Percentiles rank a stretch among this genome's conserved stretches.
These are phyloP conservation scores for Aspergillus udagawae DNA, from an alignment of 2,329 filamentous ascomycete species.

Conservation along the genomic window DNA sequence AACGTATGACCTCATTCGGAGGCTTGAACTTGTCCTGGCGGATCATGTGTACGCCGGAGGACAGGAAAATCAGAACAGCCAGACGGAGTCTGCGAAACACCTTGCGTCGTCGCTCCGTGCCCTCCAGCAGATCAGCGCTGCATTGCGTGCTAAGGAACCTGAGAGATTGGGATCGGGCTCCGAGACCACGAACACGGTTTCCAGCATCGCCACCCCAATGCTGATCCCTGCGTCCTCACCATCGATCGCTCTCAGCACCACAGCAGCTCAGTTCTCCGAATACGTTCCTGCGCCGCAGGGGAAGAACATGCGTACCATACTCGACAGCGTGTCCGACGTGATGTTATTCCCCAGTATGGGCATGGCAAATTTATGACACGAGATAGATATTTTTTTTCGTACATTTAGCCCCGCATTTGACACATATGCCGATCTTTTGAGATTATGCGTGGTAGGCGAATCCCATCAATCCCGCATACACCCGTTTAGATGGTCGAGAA, in stretches of 20 bases:
- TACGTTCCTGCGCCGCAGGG: constrained; percentile 17
- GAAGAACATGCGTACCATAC: constrained; percentile 27
- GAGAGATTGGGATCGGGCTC: neutral
- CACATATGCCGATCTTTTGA: neutral
- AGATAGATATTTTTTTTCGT: neutral
- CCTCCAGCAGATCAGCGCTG: constrained; percentile 28
- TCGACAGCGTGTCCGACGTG: constrained; percentile 32
- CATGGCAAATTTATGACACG: constrained; percentile 10
- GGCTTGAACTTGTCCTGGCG: constrained; percentile 25
- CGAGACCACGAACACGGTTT: neutral
- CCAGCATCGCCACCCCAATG: constrained; percentile 9
- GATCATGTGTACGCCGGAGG: constrained; percentile 30
- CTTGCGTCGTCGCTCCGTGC: constrained; percentile 30
- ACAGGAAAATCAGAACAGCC: constrained; percentile 19
- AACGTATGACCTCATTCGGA: constrained; percentile 27
- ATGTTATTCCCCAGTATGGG: constrained; percentile 34
- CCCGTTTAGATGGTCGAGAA: neutral
- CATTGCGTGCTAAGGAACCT: constrained; percentile 17
- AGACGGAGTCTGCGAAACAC: constrained; percentile 33
- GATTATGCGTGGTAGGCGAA: neutral
- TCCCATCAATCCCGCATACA: neutral
- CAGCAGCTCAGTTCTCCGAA: constrained; percentile 2
- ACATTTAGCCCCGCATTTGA: neutral
- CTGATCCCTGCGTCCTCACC: constrained; percentile 6
- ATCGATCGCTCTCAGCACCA: constrained; percentile 2